Percentiles rank a stretch among this genome's conserved stretches.
Conservation (phyloP, 2,329 filamentous ascomycete species). For the Xylaria sp. region DNA sequence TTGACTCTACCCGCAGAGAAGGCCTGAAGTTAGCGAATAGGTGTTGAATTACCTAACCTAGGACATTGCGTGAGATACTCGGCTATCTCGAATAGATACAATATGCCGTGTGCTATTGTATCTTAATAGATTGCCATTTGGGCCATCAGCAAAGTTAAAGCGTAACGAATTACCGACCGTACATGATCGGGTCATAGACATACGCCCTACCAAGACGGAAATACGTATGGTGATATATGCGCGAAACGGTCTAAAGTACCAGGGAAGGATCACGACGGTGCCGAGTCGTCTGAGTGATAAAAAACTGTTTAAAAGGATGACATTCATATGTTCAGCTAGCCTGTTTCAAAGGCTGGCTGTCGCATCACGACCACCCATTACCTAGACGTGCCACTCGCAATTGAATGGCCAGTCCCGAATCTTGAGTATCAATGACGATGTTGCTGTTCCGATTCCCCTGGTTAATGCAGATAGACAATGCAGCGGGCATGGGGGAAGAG, state of each 20-base stretch:
- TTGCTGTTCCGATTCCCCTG: conserved; percentile 7
- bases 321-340: conserved; percentile 13
- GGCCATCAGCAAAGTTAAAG: background rate
- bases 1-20: conserved; percentile 8
- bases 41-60: background rate
- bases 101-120: conserved; percentile 33
- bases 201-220: background rate
- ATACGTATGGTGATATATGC: background rate
- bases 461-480: conserved; percentile 13
- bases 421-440: conserved; percentile 15
- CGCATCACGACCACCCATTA: conserved; percentile 13
- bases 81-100: conserved; percentile 30
- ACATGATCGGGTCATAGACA: conserved; percentile 9
- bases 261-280: background rate
- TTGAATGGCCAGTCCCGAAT: conserved; percentile 15
- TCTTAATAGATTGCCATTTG: conserved; percentile 6
- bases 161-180: conserved; percentile 15
- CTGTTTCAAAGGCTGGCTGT: conserved; percentile 5
- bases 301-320: background rate
- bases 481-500: conserved; percentile 5
- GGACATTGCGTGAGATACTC: conserved; percentile 21
- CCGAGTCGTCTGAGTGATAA: conserved; percentile 8
- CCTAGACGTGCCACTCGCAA: conserved; percentile 6
- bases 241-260: conserved; percentile 4
- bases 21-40: conserved; percentile 15